Conservation (phyloP, 768 basidiomycete species). For the Macrolepiota fuliginosa region DNA sequence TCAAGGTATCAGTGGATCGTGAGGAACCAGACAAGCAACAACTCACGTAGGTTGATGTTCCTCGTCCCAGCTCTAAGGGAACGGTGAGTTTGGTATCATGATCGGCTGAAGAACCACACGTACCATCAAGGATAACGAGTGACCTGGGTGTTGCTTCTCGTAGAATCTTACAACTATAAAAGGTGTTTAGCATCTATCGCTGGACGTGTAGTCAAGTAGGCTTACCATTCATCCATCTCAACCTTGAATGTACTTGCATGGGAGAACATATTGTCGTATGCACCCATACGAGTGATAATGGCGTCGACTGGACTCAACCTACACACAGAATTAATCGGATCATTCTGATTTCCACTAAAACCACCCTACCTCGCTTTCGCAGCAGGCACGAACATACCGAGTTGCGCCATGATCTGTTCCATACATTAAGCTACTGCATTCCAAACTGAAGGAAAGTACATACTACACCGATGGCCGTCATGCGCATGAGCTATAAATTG, state of each 20-base stretch:
- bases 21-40: not conserved
- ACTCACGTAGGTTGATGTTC: constrained; percentile 87
- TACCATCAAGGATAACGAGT: constrained; percentile 92
- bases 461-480: constrained; percentile 93
- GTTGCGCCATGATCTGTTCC: constrained; percentile 81
- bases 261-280: constrained; percentile 96
- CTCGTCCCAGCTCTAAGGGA: constrained; percentile 80
- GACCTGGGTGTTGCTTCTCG: constrained; percentile 93
- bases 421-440: not conserved
- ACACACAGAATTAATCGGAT: not conserved
- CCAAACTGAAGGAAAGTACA: constrained; percentile 20
- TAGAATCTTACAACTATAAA: constrained; percentile 81
- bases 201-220: not conserved
- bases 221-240: constrained; percentile 93
- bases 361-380: constrained; percentile 61
- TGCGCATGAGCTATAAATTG: constrained; percentile 70
- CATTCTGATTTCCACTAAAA: not conserved
- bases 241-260: constrained; percentile 97
- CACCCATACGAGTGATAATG: constrained; percentile 97
- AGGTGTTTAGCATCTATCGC: not conserved
- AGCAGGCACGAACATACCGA: constrained; percentile 96
- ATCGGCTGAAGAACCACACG: constrained; percentile 21
- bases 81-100: constrained; percentile 10
- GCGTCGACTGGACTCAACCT: constrained; percentile 88
- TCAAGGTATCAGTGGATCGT: not conserved